Evolutionary conservation across 2,329 filamentous ascomycete genomes (phyloP).

Genomic region (Rhynchosporium agropyri): DNA sequence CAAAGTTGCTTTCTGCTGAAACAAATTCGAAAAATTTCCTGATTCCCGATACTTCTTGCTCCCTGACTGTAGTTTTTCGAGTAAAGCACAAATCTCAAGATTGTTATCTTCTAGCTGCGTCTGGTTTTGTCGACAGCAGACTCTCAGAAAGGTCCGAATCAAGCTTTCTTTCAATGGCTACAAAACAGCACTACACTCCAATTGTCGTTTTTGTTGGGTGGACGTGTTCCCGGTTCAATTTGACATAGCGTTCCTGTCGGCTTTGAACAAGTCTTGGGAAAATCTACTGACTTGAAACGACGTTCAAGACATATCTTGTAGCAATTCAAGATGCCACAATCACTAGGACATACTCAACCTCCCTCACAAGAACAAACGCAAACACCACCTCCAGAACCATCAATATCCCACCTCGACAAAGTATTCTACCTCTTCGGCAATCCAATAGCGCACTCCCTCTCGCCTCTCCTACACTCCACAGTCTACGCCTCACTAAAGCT

Average conservation of each 20-base stretch:
- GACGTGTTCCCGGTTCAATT: neutral
- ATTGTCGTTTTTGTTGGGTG: too few relatives aligned
- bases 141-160: neutral
- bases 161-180: neutral
- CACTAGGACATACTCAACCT: constrained; percentile 7
- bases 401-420: constrained; percentile 33
- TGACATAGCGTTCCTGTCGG: neutral
- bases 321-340: constrained; percentile 21
- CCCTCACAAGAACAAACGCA: constrained; percentile 12
- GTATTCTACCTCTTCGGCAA: constrained; percentile 57
- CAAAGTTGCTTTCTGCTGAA: neutral
- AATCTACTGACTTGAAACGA: neutral
- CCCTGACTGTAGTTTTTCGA: too few relatives aligned
- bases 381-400: constrained; percentile 26
- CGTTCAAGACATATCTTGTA: neutral
- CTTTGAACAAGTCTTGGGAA: neutral
- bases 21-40: neutral
- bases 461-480: constrained; percentile 56
- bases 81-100: neutral
- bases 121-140: neutral
- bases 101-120: neutral
- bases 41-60: too few relatives aligned
- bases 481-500: constrained; percentile 56
- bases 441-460: constrained; percentile 58
- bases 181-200: neutral